These are phyloP conservation scores for Pseudonectria foliicola DNA, from an alignment of 2,329 filamentous ascomycete genomes.

Conservation along the genomic window DNA sequence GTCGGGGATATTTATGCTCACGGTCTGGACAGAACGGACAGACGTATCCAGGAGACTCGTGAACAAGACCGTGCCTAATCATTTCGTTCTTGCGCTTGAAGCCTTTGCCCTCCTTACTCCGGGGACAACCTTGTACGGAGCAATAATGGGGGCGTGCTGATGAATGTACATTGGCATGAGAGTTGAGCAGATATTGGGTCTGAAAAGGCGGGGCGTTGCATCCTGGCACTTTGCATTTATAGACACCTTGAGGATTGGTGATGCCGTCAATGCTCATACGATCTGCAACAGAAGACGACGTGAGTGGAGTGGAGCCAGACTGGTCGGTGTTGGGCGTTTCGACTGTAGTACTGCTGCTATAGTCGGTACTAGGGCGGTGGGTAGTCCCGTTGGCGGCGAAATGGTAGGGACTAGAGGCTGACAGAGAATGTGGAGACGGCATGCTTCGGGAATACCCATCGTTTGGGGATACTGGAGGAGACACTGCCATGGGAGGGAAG, in stretches of 20 bases:
- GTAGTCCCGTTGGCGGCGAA: slow-evolving; percentile 23
- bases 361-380: slow-evolving; percentile 34
- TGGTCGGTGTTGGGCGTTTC: slow-evolving; percentile 42
- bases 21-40: slow-evolving; percentile 93
- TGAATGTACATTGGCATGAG: slow-evolving; percentile 67
- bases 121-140: slow-evolving; percentile 53
- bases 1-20: slow-evolving; percentile 89
- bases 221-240: slow-evolving; percentile 51
- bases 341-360: slow-evolving; percentile 34
- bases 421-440: slow-evolving; percentile 39
- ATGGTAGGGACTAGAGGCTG: slow-evolving; percentile 34
- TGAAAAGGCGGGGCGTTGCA: slow-evolving; percentile 70
- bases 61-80: slow-evolving; percentile 76
- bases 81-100: slow-evolving; percentile 70
- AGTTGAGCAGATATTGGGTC: slow-evolving; percentile 71
- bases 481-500: slow-evolving; percentile 25
- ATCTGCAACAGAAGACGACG: slow-evolving; percentile 36
- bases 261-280: slow-evolving; percentile 54
- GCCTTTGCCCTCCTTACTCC: slow-evolving; percentile 57
- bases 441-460: slow-evolving; percentile 39
- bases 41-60: slow-evolving; percentile 89
- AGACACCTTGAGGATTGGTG: slow-evolving; percentile 46
- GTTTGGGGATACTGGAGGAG: slow-evolving; percentile 45
- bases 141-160: slow-evolving; percentile 60
- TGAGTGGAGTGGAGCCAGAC: slow-evolving; percentile 36